A percentile compares a stretch with the other conserved stretches of the same genome.
phyloP scores from a whole-genome alignment of 768 basidiomycete species.

The Amanita phalloides region DNA sequence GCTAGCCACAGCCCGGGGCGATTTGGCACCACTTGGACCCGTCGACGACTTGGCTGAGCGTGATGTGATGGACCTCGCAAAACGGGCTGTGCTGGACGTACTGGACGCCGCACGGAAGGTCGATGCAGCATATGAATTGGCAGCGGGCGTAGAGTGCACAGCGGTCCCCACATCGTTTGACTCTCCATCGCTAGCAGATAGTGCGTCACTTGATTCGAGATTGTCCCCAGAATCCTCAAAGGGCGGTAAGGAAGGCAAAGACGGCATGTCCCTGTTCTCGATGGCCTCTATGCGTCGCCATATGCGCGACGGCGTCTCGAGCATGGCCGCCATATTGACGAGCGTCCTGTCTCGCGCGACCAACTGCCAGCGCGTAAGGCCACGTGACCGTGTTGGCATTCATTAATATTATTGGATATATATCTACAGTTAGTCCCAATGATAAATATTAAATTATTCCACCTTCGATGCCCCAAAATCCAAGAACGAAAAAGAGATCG shows the following conservation, averaged over 20 bases:
- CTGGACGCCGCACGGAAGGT: conserved; percentile 36
- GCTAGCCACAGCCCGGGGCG: conserved; percentile 9
- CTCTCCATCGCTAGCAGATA: conserved; percentile 23
- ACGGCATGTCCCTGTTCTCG: conserved; percentile 70
- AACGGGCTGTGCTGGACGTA: conserved; percentile 38
- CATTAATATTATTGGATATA: no score
- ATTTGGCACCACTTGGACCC: conserved; percentile 11
- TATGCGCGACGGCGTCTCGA: conserved; percentile 78
- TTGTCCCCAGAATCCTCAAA: conserved; percentile 51
- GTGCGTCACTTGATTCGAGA: conserved; percentile 2
- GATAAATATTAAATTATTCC: not conserved
- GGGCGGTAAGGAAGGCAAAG: conserved; percentile 63
- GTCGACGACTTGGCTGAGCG: conserved; percentile 41
- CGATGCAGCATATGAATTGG: conserved; percentile 33
- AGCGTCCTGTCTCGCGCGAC: not conserved
- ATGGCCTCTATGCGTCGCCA: conserved; percentile 74
- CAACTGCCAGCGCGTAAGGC: not conserved
- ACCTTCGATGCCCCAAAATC: not conserved
- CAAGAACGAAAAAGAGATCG: not conserved
- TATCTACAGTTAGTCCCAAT: not conserved
- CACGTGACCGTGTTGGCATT: conserved; percentile 6
- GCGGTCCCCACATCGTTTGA: conserved; percentile 34
- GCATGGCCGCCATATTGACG: conserved; percentile 35
- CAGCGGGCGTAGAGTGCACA: conserved; percentile 56
- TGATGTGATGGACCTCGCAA: conserved; percentile 35